Base-by-base conservation (phyloP, 352 stramenopile species). In the Pythium oligandrum region DNA sequence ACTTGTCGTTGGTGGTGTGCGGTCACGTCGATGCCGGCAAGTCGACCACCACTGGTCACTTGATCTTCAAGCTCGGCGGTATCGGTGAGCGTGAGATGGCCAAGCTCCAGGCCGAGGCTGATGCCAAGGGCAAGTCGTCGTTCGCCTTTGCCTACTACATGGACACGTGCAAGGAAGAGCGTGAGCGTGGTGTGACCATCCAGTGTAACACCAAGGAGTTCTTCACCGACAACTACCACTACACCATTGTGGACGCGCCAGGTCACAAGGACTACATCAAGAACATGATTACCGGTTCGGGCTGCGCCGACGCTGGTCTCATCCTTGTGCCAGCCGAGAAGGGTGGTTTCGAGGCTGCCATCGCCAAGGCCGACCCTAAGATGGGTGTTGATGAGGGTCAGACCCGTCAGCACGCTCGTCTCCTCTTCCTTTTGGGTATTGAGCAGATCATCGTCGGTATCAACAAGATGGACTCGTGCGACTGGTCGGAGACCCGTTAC, bases 141-240 rank as follows among this genome's bases (percentile, higher is more conserved):
- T 99, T 98, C 88, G 99, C 98, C 74, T 99, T 98, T 75, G 96
- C 97, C 33, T 99, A 96, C 95, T 90, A 99, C 54, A 82, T 99
- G 49, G 97, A 99, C 79, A 99, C 98, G 69, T 82, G 98, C 33
- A 99, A 98, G 82, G 92, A 94, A 49, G 97, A 99, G 78, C 92
- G 97, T 61, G 96, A 99, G 70, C 90, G 93, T 68, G 96, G 96
- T 80, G 98, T 98, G 71, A 98, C 77, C 50, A 99, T 99, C 73
- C 94, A 99, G 60, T 98, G 90, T 86, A 98, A 99, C 62, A 70
- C 62, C 48, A 70, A 70, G 62, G 62, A 70, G 73, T 99, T 99
- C 76, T 87, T 98, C 78, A 97, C 96, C 30, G 68, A 85, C 47
- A 98, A 98, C 66, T 98, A 93, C 82, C 75, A 94, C 72, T 98